A percentile compares a stretch with the other conserved stretches of the same genome.
Conservation (phyloP, 371 early-diverging fungal species). For the Syncephalastrum racemosum region DNA sequence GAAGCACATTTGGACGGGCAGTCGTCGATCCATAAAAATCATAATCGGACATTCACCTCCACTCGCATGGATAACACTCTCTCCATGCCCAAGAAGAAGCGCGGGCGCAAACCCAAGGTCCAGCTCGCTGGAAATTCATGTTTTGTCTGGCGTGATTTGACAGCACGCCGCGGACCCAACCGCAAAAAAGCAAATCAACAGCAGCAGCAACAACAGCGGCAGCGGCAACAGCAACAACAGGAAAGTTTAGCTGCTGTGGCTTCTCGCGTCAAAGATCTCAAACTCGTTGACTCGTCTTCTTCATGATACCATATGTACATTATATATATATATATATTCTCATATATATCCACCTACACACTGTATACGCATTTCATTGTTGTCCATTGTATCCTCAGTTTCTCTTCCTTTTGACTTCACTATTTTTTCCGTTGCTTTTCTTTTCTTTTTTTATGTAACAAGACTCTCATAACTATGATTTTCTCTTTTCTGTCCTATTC, state of each 20-base stretch:
- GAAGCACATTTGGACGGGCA: not conserved
- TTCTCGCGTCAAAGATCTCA: conserved; percentile 5
- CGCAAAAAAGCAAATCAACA: conserved; percentile 18
- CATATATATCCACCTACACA: not conserved
- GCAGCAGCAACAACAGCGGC: not conserved
- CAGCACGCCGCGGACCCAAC: conserved; percentile 36
- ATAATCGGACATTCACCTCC: conserved; percentile 34
- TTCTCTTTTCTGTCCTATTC: no score
- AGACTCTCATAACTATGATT: no score
- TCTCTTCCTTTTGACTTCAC: not conserved
- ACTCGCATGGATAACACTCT: conserved; percentile 41
- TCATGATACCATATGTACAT: not conserved
- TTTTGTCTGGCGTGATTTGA: conserved; percentile 51
- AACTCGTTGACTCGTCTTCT: conserved; percentile 2
- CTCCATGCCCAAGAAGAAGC: conserved; percentile 46
- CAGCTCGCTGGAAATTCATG: conserved; percentile 48
- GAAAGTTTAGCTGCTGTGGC: not conserved
- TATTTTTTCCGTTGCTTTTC: not conserved
- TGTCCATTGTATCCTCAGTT: not conserved
- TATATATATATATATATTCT: not conserved
- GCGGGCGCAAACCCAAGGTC: conserved; percentile 49
- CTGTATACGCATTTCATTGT: not conserved
- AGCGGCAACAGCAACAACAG: not conserved
- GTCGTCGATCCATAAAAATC: not conserved
- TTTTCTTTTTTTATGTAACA: not conserved